Conservation (phyloP, 139 green algal species). For the Tetradesmus obliquus region DNA sequence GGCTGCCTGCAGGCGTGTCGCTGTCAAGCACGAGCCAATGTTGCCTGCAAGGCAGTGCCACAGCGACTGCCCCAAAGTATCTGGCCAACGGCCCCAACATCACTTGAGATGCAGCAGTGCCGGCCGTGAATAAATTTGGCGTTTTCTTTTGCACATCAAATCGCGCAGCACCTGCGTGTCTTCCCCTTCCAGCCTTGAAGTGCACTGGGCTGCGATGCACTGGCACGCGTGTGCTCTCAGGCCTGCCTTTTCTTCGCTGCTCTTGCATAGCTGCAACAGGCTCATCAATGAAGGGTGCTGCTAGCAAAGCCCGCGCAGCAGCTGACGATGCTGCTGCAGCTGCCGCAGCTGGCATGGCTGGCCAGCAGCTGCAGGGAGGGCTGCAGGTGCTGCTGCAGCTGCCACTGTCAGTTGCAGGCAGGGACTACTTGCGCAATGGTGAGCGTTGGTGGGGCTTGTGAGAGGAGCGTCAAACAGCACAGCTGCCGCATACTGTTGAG, state of each 20-base stretch:
- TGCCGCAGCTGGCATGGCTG: background rate
- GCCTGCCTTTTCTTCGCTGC: background rate
- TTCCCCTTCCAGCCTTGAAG: too few relatives aligned
- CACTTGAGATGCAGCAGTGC: background rate
- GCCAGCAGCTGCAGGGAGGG: background rate
- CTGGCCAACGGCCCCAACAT: too few relatives aligned
- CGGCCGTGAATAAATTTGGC: background rate
- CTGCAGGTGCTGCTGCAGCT: constrained; percentile 22
- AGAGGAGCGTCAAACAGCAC: background rate
- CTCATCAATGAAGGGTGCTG: background rate
- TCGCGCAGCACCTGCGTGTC: too few relatives aligned
- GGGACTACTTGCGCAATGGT: constrained; percentile 31
- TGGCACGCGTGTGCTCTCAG: too few relatives aligned
- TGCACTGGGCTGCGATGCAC: too few relatives aligned
- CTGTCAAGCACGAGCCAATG: background rate
- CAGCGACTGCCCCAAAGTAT: too few relatives aligned
- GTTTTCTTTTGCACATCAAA: background rate
- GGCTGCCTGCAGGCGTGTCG: background rate
- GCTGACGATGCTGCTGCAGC: background rate
- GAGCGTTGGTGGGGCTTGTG: background rate
- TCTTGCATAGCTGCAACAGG: background rate
- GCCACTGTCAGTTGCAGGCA: background rate
- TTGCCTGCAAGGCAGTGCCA: background rate
- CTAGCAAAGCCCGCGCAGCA: background rate
- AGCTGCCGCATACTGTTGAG: background rate